Evolutionary conservation across 2,329 filamentous ascomycete genomes (phyloP), one percentile per base, ranked within the genome.

Genomic region (Apiospora phragmitis): DNA sequence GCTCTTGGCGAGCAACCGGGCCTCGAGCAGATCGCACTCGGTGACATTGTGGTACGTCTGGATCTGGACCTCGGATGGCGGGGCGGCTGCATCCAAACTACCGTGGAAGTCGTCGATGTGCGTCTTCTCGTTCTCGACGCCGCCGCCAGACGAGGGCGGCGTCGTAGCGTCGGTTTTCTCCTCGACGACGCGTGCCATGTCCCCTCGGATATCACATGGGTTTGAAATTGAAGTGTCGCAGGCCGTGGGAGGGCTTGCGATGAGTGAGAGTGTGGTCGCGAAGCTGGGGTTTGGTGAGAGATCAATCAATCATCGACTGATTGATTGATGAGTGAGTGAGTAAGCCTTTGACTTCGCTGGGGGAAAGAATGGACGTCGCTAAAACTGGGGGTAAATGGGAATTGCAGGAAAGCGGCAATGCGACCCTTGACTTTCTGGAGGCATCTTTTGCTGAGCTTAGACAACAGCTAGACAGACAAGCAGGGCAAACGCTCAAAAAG

Each of bases 1-100:
- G 21, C 68, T 71, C 42, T 65, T 51, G n/a, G 76, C 76, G 38
- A 75, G 47, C 66, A 74, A 72, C 69, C 71, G 74, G 42, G 75
- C 76, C 66, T 77, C 73, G 24, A 71, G 69, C 49, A 77, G 65
- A 70, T 77, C 76, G 32, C 73, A 38, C 42, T 76, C 76, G 14
- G 73, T 76, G 59, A 75, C 76, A 66, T 77, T 77, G 42, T 77
- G 70, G 67, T 77, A 73, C 5, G 65, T 29, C 41, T 45, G 65
- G 8, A 67, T 43, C 38, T 67, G 65, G 38, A 67, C 7, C 38
- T 67, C 65, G n/a, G 38, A 42, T 6, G 55, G 55, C 32, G 55
- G 55, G 18, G 55, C 29, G 21, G 18, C 32, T 12, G 32, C 32
- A 62, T 62, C 32, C n/a, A 59, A 8, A 62, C 55, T 62, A 1